Base-by-base conservation (phyloP, 495 filamentous ascomycete species). In the Tuber brumale region DNA sequence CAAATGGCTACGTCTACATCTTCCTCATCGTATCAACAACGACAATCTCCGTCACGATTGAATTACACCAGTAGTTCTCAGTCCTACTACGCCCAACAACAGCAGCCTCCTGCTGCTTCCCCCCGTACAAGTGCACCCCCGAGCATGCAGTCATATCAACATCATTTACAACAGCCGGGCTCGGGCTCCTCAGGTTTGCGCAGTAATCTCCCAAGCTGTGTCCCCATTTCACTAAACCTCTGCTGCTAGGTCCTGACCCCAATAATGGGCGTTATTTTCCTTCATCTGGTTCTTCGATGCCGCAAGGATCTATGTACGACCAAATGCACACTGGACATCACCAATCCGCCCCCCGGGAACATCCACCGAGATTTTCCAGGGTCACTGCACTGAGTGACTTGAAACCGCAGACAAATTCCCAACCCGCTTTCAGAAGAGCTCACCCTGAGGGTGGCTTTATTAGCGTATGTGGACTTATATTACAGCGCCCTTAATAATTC, bases 401-500 rank as follows among this genome's bases (percentile, higher is more conserved):
- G 72, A 89, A 92, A 70, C 94, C 95, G 12, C 91, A 91, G 80
- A 88, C 94, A 77, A 97, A 95, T 83, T 74, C 86, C 21, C 96
- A 99, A 78, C 96, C 96, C 41, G 88, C 94, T 6, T 97, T 94
- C 83, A 90, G 96, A 74, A 89, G 96, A 83, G 96, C 96, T 72
- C 95, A 97, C 83, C 96, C 96, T 0, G 96, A 99, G 83, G 96
- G 96, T 74, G 96, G 96, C 72, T 99, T 99, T 84, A 97, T 99
- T 81, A 98, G 96, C 84, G 94, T 97, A 87, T 86, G 93, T 88
- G 39, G 4, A 35, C 74, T 71, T 74, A 51, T 72, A 37, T 2
- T 39, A 35, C 70, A 44, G n/a, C 23, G 35, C 42, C 57, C 75
- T 80, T 37, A 7, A 51, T 31, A 39, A 23, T 31, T 18, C 8